Base-by-base conservation (phyloP, 2,329 filamentous ascomycete species). In the Beauveria rudraprayagi region DNA sequence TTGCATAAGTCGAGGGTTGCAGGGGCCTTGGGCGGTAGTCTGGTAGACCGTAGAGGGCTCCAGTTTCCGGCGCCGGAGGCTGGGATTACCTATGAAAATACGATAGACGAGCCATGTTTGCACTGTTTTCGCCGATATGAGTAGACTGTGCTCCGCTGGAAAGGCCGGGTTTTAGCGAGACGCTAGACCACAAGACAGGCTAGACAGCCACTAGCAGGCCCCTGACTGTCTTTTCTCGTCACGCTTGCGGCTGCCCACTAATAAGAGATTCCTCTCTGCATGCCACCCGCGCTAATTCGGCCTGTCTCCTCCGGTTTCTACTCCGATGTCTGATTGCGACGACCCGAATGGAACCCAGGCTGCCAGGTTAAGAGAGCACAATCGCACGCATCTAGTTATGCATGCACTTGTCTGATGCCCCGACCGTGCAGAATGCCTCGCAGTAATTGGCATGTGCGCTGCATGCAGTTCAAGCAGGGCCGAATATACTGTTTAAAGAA, bases 1-100 rank as follows among this genome's bases (percentile, higher is more conserved):
- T 61, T 57, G 60, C 60, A 61, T 61, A 61, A 52, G 54, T 54
- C 48, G 60, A 61, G 59, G 34, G 52, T 43, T 47, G 9, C 28
- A 46, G 30, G 50, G 57, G 40, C 34, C 10, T 14, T 24, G 46
- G 50, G 16, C 14, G 3, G 24, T 16, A 19, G 28, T 30, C 44
- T 37, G 11, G 34, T 37, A 37, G 34, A 37, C 34, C 34, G 19
- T 50, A 53, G 17, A 19, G 51, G 52, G 24, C 53, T 61, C 52
- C 47, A 52, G 60, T 46, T 53, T 51, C 60, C 52, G 53, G 60
- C 44, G 44, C 53, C 60, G 53, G 60, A 61, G 28, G 14, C 10
- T 57, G 34, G 11, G 34, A 37, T 16, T 6, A 22, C 22, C 22
- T 22, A 16, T 34, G 11, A 34, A 34, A 34, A 34, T 34, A 34